Evolutionary conservation across 1,284 basidiomycete species (phyloP).

Genomic region (Vanrija sp.): DNA sequence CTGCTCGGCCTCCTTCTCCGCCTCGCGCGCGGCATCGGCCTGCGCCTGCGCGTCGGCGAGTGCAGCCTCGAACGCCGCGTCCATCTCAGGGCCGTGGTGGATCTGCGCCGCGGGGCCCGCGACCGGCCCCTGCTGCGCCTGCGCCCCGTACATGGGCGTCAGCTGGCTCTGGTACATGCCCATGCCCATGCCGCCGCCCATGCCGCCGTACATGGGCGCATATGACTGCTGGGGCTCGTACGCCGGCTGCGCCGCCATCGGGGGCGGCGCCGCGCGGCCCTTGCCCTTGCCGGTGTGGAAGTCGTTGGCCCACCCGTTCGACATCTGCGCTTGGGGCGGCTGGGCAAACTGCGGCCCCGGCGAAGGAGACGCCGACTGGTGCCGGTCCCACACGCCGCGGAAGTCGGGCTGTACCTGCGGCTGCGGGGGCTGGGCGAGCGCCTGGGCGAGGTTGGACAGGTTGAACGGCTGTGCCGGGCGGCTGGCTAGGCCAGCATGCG

Average conservation of each 20-base stretch:
- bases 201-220: conserved; percentile 3
- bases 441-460: conserved; percentile 41
- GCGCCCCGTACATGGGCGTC: conserved; percentile 13
- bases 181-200: conserved; percentile 10
- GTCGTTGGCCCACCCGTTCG: conserved; percentile 10
- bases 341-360: neutral
- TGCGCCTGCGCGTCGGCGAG: conserved; percentile 61
- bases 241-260: neutral
- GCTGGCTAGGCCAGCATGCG: conserved; percentile 1
- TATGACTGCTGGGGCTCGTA: conserved; percentile 4
- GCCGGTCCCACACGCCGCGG: conserved; percentile 13
- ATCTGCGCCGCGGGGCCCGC: neutral
- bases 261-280: conserved; percentile 13
- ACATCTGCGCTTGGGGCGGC: neutral
- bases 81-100: conserved; percentile 50
- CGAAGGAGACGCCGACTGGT: neutral
- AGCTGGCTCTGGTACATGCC: conserved; percentile 17
- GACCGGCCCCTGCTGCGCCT: conserved; percentile 37
- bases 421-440: conserved; percentile 23
- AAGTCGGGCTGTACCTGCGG: conserved; percentile 8
- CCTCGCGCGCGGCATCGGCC: conserved; percentile 55
- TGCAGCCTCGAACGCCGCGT: conserved; percentile 72
- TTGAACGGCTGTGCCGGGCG: conserved; percentile 41
- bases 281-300: conserved; percentile 25
- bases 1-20: conserved; percentile 16